Evolutionary conservation across 352 stramenopile species (phyloP).

Genomic region (Lagenidium giganteum): DNA sequence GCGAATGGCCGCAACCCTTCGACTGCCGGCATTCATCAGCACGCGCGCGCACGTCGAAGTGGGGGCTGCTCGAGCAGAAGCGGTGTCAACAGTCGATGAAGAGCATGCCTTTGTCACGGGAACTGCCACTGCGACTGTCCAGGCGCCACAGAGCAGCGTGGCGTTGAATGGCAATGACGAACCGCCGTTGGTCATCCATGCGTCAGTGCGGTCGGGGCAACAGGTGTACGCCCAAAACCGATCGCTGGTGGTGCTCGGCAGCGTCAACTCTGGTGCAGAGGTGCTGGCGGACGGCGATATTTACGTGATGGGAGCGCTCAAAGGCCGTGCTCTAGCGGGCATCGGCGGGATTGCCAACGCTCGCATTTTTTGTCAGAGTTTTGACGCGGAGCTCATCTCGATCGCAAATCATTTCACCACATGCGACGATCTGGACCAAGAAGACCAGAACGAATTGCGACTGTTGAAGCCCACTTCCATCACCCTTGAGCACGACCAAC

Average conservation of each 20-base stretch:
- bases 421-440: constrained; percentile 56
- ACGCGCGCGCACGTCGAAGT: too few species aligned
- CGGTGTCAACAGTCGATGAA: neutral
- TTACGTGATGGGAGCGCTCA: constrained; percentile 73
- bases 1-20: constrained; percentile 44
- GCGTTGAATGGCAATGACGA: too few species aligned
- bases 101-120: constrained; percentile 6
- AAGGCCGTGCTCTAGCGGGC: constrained; percentile 80
- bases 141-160: neutral
- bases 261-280: constrained; percentile 84
- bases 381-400: constrained; percentile 87
- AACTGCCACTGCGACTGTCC: neutral
- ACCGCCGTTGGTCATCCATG: constrained; percentile 59
- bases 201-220: constrained; percentile 81
- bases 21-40: constrained; percentile 74
- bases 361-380: constrained; percentile 68
- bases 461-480: constrained; percentile 50
- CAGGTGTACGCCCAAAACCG: constrained; percentile 82
- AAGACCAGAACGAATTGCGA: constrained; percentile 32
- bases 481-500: constrained; percentile 45
- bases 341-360: constrained; percentile 71
- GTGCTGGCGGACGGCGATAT: constrained; percentile 86
- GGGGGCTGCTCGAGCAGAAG: constrained; percentile 19
- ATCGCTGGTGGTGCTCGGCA: constrained; percentile 79
- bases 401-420: constrained; percentile 89